Percentiles rank a stretch among this genome's conserved stretches.
Evolutionary conservation across 352 stramenopile genomes (phyloP).

Genomic region (Paralagenidium karlingii): DNA sequence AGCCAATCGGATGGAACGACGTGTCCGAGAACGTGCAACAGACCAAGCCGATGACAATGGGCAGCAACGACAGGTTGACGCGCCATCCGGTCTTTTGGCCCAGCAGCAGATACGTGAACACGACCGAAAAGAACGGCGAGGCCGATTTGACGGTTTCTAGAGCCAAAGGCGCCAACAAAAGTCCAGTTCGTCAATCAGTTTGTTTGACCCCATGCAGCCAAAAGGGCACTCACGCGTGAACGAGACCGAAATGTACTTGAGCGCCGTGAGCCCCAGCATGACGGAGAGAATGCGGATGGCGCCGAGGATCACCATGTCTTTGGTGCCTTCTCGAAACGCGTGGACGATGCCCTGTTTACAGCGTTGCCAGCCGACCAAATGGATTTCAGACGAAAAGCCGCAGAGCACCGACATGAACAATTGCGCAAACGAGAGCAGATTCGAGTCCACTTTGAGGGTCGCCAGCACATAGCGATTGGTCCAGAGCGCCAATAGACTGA

Average conservation of each 20-base stretch:
- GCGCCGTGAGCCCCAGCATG: slow-evolving; percentile 78
- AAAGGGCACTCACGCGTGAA: slow-evolving; percentile 56
- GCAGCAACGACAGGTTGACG: slow-evolving; percentile 78
- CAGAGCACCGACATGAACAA: slow-evolving; percentile 70
- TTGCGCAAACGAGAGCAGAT: slow-evolving; percentile 60
- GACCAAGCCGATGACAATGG: slow-evolving; percentile 74
- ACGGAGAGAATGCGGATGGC: slow-evolving; percentile 78
- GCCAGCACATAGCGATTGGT: slow-evolving; percentile 74
- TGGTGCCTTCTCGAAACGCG: slow-evolving; percentile 42
- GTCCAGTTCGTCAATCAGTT: neutral
- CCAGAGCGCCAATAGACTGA: slow-evolving; percentile 73
- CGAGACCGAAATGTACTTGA: slow-evolving; percentile 88
- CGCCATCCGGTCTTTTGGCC: slow-evolving; percentile 67
- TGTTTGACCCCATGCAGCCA: neutral
- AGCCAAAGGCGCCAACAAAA: slow-evolving; percentile 1
- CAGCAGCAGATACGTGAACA: slow-evolving; percentile 77
- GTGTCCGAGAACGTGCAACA: slow-evolving; percentile 81
- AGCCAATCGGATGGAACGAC: slow-evolving; percentile 82
- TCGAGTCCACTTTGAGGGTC: slow-evolving; percentile 63
- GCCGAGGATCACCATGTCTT: slow-evolving; percentile 76
- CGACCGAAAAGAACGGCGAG: slow-evolving; percentile 84
- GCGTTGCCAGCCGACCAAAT: slow-evolving; percentile 46
- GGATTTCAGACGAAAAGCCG: slow-evolving; percentile 52
- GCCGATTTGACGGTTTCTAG: slow-evolving; percentile 89
- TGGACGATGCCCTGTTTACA: slow-evolving; percentile 35